Conservation (phyloP, 371 early-diverging fungal species). For the Saksenaea vasiformis region DNA sequence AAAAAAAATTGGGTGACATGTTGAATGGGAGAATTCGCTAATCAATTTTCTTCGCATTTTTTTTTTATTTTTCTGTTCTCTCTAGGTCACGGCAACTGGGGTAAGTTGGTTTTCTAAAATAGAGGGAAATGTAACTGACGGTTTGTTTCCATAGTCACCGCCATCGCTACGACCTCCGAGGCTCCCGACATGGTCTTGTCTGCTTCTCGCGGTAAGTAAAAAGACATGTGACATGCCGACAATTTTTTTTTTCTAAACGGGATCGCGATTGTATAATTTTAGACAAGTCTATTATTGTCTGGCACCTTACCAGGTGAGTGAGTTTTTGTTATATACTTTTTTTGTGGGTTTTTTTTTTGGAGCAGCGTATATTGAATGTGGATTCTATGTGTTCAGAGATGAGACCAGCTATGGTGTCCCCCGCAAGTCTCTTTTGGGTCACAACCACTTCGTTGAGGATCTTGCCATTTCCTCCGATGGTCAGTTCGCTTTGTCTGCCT, state of each 20-base stretch:
- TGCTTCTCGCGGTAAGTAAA: constrained; percentile 83
- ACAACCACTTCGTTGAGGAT: constrained; percentile 98
- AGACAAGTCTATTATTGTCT: constrained; percentile 97
- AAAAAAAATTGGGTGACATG: not conserved
- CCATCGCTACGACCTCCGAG: constrained; percentile 93
- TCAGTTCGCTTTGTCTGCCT: constrained; percentile 95
- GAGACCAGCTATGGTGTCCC: constrained; percentile 91
- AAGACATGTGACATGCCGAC: too few species aligned
- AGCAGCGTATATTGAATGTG: not conserved
- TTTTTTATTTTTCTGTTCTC: not conserved
- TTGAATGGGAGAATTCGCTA: not conserved
- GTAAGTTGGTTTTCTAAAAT: constrained; percentile 13
- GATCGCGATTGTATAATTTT: constrained; percentile 3
- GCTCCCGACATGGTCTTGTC: constrained; percentile 90
- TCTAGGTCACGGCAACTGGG: constrained; percentile 40
- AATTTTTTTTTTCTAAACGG: not conserved
- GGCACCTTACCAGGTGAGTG: constrained; percentile 79
- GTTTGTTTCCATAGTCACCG: constrained; percentile 66
- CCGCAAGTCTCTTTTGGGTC: constrained; percentile 88
- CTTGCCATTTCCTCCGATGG: constrained; percentile 97
- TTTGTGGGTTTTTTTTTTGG: not conserved
- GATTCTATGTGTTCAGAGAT: constrained; percentile 51
- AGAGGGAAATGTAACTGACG: not conserved
- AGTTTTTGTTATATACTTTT: too few species aligned
- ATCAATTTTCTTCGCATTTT: constrained; percentile 9